Base-by-base conservation (phyloP, 2,329 filamentous ascomycete species). In the Rutstroemia sp. region DNA sequence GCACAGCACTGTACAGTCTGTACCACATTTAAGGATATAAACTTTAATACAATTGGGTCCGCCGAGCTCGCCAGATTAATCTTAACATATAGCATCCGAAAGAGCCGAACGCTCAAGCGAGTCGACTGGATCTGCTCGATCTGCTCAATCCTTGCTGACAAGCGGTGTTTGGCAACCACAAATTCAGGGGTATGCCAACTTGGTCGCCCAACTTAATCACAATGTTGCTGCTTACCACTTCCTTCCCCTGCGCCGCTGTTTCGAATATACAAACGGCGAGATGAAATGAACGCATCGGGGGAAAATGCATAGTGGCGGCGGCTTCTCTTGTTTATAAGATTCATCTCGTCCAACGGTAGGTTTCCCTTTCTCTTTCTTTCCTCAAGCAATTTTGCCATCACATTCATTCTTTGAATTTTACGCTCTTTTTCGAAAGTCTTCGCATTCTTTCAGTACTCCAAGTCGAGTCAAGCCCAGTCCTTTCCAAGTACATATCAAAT, bases 331-430 rank as follows among this genome's bases (percentile, higher is more conserved):
- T 42, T 55, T 51, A 55, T 50, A 55, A 55, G 9, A 21, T 8
- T 37, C 12, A n/a, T 14, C 49, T 38, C 17, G 38, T 19, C 19
- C 8, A 37, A 8, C 7, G 7, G 21, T 5, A 19, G 10, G 4
- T 5, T n/a, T 10, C 0, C n/a, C 23, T 44, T 42, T 37, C 6
- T 37, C 27, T 21, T 45, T n/a, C 38, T 45, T 51, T 42, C 38
- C 5, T 45, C 53, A 55, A 50, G 53, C 46, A 55, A 25, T 14
- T 51, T 51, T 55, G 46, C 53, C 34, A 42, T 55, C 25, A 56
- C 42, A 5, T 56, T 52, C 54, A 52, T 39, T 51, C 19, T 10
- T 47, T 47, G 42, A 46, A 23, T 39, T 27, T 23, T 17, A 53
- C 41, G 21, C 41, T 53, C 48, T 47, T 52, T 56, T 56, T 23